Base-by-base conservation (phyloP, 352 stramenopile species). In the Halophytophthora polymorphica region DNA sequence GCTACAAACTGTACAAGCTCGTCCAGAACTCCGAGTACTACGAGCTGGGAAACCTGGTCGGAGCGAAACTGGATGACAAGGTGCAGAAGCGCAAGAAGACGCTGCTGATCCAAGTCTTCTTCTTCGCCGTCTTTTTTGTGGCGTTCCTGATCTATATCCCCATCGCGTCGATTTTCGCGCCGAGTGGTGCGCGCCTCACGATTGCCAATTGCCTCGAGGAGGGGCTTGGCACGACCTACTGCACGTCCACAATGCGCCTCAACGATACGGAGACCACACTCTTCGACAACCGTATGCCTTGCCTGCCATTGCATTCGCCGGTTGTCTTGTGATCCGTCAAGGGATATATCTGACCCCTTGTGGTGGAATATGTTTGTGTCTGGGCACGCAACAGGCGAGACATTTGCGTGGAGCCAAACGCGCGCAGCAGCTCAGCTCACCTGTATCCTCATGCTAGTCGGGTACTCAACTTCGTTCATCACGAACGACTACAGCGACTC, bases 361-460 rank as follows among this genome's bases (percentile, higher is more conserved):
- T 8, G 25, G 25, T 31, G 4, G 25, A 8, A 31, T 31, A 8
- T 31, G 4, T 31, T 31, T 4, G 4, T 12, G 33, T 19, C 10
- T 8, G 45, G n/a, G 2, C 42, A 6, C 14, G 19, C 31, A 19
- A 25, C 46, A 84, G 71, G 77, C 52, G 66, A 70, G 28, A 78
- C 74, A 22, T 83, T 71, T 42, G 51, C 58, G 12, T 59, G 54
- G 25, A 77, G 73, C 33, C 79, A 90, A 60, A 83, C 86, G 63
- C 76, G 76, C 3, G 74, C 79, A 14, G 74, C 56, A 1, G 76
- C 76, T 7, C 79, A 90, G 46, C 69, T 90, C 37, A 66, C 52
- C 28, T 88, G 73, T 50, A 88, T 90, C 44, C 58, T 90, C 54
- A 89, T 67, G 41, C 75, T 89, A 29, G 71, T 89, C 17, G 78